Evolutionary conservation across 75 land plant species (phyloP).

Genomic region (Ceratopteris richardii): DNA sequence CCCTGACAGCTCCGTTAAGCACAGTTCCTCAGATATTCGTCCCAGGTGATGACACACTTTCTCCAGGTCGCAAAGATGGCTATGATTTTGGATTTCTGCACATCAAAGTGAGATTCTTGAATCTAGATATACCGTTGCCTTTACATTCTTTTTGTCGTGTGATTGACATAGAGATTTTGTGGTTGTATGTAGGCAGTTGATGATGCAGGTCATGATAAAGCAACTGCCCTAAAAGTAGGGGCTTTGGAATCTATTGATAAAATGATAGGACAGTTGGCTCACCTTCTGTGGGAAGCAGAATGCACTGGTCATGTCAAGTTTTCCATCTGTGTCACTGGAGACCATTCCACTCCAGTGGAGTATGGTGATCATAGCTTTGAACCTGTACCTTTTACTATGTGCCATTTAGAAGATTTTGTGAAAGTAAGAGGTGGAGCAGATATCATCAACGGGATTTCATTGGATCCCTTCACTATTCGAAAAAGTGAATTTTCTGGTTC

Average conservation of each 20-base stretch:
- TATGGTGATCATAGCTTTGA: slow-evolving; percentile 98
- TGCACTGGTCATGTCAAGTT: slow-evolving; percentile 42
- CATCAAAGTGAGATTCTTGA: slow-evolving; percentile 56
- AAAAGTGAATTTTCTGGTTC: not conserved
- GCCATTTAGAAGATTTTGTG: slow-evolving; percentile 70
- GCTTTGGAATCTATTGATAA: slow-evolving; percentile 88
- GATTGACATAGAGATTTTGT: not conserved
- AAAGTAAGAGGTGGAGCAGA: slow-evolving; percentile 68
- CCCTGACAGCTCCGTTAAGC: slow-evolving; percentile 74
- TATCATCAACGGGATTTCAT: slow-evolving; percentile 26
- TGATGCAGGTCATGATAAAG: slow-evolving; percentile 99
- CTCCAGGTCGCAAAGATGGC: slow-evolving; percentile 68
- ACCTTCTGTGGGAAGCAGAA: slow-evolving; percentile 87
- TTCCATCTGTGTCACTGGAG: slow-evolving; percentile 87
- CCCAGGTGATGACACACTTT: slow-evolving; percentile 75
- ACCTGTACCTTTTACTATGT: slow-evolving; percentile 86
- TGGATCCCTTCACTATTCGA: slow-evolving; percentile 57
- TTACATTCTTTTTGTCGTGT: not conserved
- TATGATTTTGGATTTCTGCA: slow-evolving; percentile 98
- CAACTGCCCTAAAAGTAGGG: slow-evolving; percentile 61
- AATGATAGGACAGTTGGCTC: slow-evolving; percentile 73
- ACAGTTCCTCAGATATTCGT: slow-evolving; percentile 68
- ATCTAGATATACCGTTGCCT: not conserved
- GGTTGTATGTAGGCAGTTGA: slow-evolving; percentile 69
- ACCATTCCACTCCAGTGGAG: slow-evolving; percentile 97